These are phyloP conservation scores for Phytophthora sansomeana DNA, from an alignment of 352 stramenopile species.

Conservation along the genomic window DNA sequence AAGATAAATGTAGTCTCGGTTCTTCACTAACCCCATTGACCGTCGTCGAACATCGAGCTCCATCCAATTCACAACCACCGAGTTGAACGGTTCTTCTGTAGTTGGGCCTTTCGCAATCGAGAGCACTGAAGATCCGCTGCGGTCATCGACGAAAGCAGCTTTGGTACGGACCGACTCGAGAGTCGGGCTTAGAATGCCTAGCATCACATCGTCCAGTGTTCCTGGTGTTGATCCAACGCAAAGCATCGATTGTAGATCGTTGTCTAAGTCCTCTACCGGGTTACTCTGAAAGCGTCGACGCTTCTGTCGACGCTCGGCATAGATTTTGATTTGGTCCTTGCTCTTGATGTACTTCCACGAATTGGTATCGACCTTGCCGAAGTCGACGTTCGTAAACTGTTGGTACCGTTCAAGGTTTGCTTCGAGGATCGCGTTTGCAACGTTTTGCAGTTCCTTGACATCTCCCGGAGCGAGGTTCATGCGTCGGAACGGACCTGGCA, in stretches of 20 bases:
- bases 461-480: conserved; percentile 24
- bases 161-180: conserved; percentile 40
- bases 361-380: conserved; percentile 28
- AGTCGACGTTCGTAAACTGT: conserved; percentile 27
- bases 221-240: conserved; percentile 39
- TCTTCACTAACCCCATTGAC: conserved; percentile 39
- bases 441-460: conserved; percentile 27
- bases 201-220: conserved; percentile 53
- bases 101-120: conserved; percentile 52
- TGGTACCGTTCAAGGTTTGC: conserved; percentile 40
- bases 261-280: not conserved
- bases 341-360: conserved; percentile 42
- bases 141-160: conserved; percentile 42
- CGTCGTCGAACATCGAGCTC: conserved; percentile 40
- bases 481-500: conserved; percentile 32
- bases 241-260: conserved; percentile 36
- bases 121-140: conserved; percentile 51
- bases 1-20: conserved; percentile 71
- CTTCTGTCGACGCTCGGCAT: conserved; percentile 25
- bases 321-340: conserved; percentile 37
- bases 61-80: conserved; percentile 50
- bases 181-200: conserved; percentile 43
- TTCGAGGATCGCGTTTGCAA: conserved; percentile 37
- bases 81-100: conserved; percentile 52
- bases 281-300: conserved; percentile 10